Evolutionary conservation across 768 basidiomycete species (phyloP), one percentile per base, ranked within the genome.

Genomic region (Amanita brunnescens): DNA sequence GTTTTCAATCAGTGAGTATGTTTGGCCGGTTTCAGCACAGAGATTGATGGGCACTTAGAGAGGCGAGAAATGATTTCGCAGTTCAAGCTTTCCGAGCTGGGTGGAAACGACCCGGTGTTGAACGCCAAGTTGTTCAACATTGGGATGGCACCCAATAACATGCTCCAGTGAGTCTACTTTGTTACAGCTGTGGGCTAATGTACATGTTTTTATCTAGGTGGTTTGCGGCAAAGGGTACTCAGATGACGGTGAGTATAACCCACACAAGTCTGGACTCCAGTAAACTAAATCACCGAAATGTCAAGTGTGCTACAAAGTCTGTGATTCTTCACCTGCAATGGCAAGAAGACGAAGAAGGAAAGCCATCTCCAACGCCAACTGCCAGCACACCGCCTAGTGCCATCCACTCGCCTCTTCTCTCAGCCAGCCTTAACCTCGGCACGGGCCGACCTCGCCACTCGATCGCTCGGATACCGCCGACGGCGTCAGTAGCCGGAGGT

Each of bases 31-130:
- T 43, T 16, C 14, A 38, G 13, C 21, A 16, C 39, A 52, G 18
- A 26, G 23, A 42, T 33, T 50, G 33, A 41, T 51, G 39, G 50
- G 29, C 26, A 2, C 35, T 7, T 48, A 76, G 74, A 69, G 48
- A 77, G 83, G 29, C 70, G 90, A 54, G 90, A 93, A 66, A 94
- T 95, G 92, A 78, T 94, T 10, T 89, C 87, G 6, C 91, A 93
- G 62, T 93, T 91, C 73, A 91, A 85, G 64, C 72, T 95, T 39
- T 80, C 83, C 2, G 88, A 91, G 53, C 67, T 95, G 39, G 87
- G 82, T 16, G 80, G 68, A 0, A 67, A 77, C 0, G 85, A 91
- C 63, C 82, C 85, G 14, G 69, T 78, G 20, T 60, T 88, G 58
- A 82, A 75, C 54, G 67, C 80, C 1, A 87, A 81, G 59, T 62